These are phyloP conservation scores for Flaveria robusta DNA, from an alignment of 129 eudicot species.

Conservation along the genomic window DNA sequence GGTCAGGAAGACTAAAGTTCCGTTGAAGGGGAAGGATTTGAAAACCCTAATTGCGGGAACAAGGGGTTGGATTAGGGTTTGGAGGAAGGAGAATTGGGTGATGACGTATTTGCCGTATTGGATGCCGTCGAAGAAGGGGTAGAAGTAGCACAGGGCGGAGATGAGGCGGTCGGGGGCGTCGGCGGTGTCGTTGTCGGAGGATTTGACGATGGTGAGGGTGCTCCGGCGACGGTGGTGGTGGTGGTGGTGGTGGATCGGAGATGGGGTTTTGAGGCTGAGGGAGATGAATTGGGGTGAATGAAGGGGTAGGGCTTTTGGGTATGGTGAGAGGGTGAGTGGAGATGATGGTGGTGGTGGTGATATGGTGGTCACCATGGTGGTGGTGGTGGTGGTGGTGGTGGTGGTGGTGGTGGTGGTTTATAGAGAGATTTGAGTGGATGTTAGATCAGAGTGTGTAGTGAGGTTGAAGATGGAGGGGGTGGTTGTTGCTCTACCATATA, in stretches of 20 bases:
- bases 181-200: slow-evolving; percentile 50
- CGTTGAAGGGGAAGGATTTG: slow-evolving; percentile 89
- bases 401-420: background rate
- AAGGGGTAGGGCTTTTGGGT: slow-evolving; percentile 27
- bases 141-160: slow-evolving; percentile 87
- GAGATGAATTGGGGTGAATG: slow-evolving; percentile 27
- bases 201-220: slow-evolving; percentile 43
- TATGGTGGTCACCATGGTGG: slow-evolving; percentile 52
- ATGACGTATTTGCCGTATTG: slow-evolving; percentile 90
- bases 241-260: slow-evolving; percentile 32
- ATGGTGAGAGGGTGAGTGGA: slow-evolving; percentile 30
- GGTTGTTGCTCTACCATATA: no score
- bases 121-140: slow-evolving; percentile 92
- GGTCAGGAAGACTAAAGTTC: slow-evolving; percentile 64
- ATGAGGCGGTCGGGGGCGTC: slow-evolving; percentile 88
- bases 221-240: slow-evolving; percentile 24
- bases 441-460: no score
- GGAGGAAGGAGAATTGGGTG: slow-evolving; percentile 70
- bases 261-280: slow-evolving; percentile 27
- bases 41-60: slow-evolving; percentile 84
- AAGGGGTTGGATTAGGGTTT: slow-evolving; percentile 75
- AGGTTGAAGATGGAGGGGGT: no score
- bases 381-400: slow-evolving; percentile 19
- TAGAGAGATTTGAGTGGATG: background rate
- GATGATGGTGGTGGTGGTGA: slow-evolving; percentile 28